Conservation (phyloP, 2,329 filamentous ascomycete genomes). For the Cercospora sesami region DNA sequence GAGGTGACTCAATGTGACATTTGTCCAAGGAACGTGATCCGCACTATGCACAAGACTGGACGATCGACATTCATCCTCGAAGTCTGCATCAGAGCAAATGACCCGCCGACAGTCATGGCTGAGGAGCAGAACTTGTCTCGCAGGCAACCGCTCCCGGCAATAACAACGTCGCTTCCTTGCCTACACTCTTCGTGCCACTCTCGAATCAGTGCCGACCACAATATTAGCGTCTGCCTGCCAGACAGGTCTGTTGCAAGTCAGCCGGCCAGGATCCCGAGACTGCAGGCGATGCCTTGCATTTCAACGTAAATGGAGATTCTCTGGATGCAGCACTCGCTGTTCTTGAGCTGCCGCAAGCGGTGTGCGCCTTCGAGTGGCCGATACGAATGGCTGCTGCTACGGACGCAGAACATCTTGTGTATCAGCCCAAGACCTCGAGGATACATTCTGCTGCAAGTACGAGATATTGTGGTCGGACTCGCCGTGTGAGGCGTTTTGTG, state of each 20-base stretch:
- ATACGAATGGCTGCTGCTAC: background rate
- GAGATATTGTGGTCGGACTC: background rate
- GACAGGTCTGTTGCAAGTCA: too few species aligned
- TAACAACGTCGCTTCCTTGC: background rate
- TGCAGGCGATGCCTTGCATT: too few species aligned
- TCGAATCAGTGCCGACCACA: background rate
- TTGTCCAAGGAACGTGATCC: background rate
- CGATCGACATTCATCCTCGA: background rate
- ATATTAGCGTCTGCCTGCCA: background rate
- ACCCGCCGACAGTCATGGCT: background rate
- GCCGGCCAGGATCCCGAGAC: too few species aligned
- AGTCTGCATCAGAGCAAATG: background rate
- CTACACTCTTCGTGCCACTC: background rate
- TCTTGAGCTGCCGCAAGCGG: too few species aligned
- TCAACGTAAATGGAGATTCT: too few species aligned
- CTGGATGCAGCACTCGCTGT: too few species aligned
- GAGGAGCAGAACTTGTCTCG: background rate
- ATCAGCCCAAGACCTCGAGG: background rate
- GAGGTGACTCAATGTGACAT: background rate
- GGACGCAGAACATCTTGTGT: background rate
- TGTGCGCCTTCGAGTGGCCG: too few species aligned
- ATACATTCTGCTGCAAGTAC: background rate
- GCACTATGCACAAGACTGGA: background rate
- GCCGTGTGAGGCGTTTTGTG: slow-evolving; percentile 1
- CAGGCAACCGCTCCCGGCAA: background rate